Evolutionary conservation across 73 alveolate genomes (phyloP).

Genomic region (Paramecium primaurelia): DNA sequence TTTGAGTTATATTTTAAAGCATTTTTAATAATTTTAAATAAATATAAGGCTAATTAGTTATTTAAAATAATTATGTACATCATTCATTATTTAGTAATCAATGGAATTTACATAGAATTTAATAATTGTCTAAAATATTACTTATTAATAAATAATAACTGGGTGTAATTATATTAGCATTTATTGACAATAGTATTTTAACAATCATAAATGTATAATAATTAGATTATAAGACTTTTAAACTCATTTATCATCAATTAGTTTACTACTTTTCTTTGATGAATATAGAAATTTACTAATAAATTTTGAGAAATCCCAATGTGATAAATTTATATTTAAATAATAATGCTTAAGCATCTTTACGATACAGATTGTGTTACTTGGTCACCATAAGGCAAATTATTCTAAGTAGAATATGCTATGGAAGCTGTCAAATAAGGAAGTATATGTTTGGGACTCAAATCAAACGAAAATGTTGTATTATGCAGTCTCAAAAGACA

Average conservation of each 20-base stretch:
- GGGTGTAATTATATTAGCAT: too few relatives aligned
- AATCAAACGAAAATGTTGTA: slow-evolving; percentile 80
- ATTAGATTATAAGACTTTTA: not conserved
- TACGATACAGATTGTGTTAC: slow-evolving; percentile 94
- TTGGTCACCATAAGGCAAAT: slow-evolving; percentile 97
- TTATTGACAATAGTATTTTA: not conserved
- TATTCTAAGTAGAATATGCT: slow-evolving; percentile 96
- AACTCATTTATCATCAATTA: not conserved
- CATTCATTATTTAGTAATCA: not conserved
- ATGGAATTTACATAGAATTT: too few relatives aligned
- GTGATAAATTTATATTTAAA: slow-evolving; percentile 24
- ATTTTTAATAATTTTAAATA: not conserved
- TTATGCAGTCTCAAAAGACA: slow-evolving; percentile 74
- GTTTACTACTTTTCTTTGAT: not conserved
- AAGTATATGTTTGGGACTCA: slow-evolving; percentile 90
- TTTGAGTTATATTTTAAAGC: not conserved
- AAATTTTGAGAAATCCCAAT: slow-evolving; percentile 4
- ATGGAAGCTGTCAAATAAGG: slow-evolving; percentile 99
- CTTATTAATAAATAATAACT: too few relatives aligned
- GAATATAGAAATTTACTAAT: not conserved
- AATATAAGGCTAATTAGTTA: too few relatives aligned
- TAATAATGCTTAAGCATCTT: slow-evolving; percentile 81
- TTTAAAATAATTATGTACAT: not conserved
- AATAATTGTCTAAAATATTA: too few relatives aligned
- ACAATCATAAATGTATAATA: not conserved